Evolutionary conservation across 2,329 filamentous ascomycete genomes (phyloP).

Genomic region (Zymoseptoria tritici): DNA sequence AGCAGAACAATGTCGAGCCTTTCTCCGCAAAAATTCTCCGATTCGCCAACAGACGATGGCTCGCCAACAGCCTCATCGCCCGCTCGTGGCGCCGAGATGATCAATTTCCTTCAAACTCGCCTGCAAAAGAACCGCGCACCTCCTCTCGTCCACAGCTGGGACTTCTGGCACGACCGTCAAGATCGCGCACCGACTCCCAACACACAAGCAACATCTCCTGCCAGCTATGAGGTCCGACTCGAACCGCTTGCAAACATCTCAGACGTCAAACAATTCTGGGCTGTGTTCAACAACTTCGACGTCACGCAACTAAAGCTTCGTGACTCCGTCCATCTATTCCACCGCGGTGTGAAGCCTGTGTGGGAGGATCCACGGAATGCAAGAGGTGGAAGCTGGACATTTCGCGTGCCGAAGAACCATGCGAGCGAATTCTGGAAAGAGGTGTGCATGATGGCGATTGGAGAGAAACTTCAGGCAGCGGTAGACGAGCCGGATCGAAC

Average conservation of each 20-base stretch:
- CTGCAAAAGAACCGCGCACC: conserved; percentile 40
- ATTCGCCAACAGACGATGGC: conserved; percentile 55
- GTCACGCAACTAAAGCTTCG: conserved; percentile 65
- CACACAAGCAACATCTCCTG: conserved; percentile 7
- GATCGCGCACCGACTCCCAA: conserved; percentile 25
- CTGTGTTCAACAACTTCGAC: conserved; percentile 62
- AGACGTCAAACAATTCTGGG: conserved; percentile 44
- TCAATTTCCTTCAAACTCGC: conserved; percentile 31
- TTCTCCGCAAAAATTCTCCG: conserved; percentile 27
- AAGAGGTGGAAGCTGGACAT: conserved; percentile 83
- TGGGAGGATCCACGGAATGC: conserved; percentile 84
- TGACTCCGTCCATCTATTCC: conserved; percentile 65
- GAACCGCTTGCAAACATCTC: conserved; percentile 39
- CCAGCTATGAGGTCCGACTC: conserved; percentile 40
- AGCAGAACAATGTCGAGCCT: conserved; percentile 19
- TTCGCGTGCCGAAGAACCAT: conserved; percentile 72
- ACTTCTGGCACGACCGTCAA: conserved; percentile 46
- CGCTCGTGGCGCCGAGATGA: conserved; percentile 71
- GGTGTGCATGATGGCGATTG: conserved; percentile 73
- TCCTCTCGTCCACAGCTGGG: conserved; percentile 46
- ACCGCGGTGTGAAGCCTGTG: conserved; percentile 71
- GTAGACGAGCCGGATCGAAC: conserved; percentile 43
- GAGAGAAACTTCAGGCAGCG: conserved; percentile 68
- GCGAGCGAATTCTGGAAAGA: conserved; percentile 71
- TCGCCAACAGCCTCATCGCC: conserved; percentile 56